These are phyloP conservation scores for Afroboletus lepidellus DNA, from an alignment of 1,284 basidiomycete genomes.

Conservation along the genomic window DNA sequence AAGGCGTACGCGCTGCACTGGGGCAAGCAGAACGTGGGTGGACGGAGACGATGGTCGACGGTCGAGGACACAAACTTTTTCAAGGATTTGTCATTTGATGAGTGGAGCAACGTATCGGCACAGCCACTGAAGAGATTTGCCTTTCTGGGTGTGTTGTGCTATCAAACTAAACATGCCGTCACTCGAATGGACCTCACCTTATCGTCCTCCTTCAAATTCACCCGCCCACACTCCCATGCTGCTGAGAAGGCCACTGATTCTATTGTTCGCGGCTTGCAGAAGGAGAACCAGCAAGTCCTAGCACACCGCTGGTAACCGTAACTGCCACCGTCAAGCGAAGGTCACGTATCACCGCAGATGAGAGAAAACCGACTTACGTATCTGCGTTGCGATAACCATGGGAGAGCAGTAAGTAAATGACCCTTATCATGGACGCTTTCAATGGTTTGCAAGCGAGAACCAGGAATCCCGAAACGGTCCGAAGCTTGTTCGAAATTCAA, in stretches of 20 bases:
- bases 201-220: not conserved
- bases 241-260: not conserved
- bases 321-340: not conserved
- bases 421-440: constrained; percentile 14
- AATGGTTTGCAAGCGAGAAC: not conserved
- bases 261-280: not conserved
- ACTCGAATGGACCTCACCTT: constrained; percentile 2
- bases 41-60: constrained; percentile 15
- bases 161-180: not conserved
- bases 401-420: constrained; percentile 3
- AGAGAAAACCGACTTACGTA: constrained; percentile 13
- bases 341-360: not conserved
- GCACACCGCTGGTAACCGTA: not conserved
- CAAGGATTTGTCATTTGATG: constrained; percentile 23
- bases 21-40: constrained; percentile 3
- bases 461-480: not conserved
- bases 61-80: constrained; percentile 20
- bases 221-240: not conserved
- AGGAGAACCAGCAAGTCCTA: not conserved
- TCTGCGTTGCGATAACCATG: not conserved
- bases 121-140: constrained; percentile 21
- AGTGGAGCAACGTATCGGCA: constrained; percentile 21
- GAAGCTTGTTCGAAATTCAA: not conserved
- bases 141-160: constrained; percentile 6
- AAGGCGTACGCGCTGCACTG: not conserved